Percentiles rank a stretch among this genome's conserved stretches.
phyloP scores from a whole-genome alignment of 169 alveolate species.

The Nephromyces sp. region DNA sequence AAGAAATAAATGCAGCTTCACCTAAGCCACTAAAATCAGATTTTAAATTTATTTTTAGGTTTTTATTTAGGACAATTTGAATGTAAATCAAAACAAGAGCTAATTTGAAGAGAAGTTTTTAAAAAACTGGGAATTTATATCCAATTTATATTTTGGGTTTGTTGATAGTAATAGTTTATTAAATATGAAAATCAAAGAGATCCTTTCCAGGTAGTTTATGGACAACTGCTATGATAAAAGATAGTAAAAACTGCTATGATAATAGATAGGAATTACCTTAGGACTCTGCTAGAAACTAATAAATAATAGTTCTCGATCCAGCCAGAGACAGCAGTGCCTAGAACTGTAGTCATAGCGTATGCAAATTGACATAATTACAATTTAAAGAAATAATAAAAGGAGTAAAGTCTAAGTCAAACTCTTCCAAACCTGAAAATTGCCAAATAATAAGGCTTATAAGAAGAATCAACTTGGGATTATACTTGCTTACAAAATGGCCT shows the following conservation, averaged over 20 bases:
- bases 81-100: neutral
- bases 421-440: neutral
- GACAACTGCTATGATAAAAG: too few relatives aligned
- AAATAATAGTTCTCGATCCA: neutral
- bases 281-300: neutral
- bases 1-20: neutral
- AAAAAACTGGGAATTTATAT: neutral
- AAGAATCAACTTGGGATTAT: neutral
- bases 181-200: too few relatives aligned
- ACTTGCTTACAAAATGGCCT: neutral
- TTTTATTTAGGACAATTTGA: neutral
- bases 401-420: neutral
- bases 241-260: too few relatives aligned
- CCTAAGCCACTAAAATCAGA: neutral
- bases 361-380: neutral
- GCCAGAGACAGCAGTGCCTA: neutral
- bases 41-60: too few relatives aligned
- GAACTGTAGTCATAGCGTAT: neutral
- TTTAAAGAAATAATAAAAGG: neutral
- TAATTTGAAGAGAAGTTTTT: neutral
- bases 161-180: too few relatives aligned
- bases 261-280: neutral
- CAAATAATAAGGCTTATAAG: neutral
- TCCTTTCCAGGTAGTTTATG: too few relatives aligned
- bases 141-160: too few relatives aligned